Evolutionary conservation across 352 stramenopile species (phyloP), one percentile per base, ranked within the genome.

Genomic region (Phytophthora pseudosyringae): DNA sequence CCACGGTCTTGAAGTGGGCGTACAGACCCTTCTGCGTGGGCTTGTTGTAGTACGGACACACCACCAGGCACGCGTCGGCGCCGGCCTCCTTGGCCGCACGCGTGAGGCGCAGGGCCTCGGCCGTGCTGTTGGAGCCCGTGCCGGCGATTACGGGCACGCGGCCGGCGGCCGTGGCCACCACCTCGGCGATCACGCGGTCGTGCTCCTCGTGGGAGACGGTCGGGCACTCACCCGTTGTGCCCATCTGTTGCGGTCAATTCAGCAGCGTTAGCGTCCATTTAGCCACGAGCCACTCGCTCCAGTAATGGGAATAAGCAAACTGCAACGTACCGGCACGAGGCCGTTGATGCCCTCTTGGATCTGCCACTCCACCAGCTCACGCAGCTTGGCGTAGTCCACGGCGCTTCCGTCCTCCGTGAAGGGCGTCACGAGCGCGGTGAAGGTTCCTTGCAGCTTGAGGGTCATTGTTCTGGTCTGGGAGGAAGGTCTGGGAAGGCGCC

Each of bases 1-100:
- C 85, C 40, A 96, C 84, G 7, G 80, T 76, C 85, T 97, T 96
- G 76, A 98, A 98, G 80, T 99, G 96, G 35, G 95, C 80, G 55
- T 98, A 95, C 46, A 99, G 71, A 12, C 91, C 94, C 69, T 95
- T 90, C 79, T 99, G 97, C 18, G 97, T 98, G 36, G 97, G 97
- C 84, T 99, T 99, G 79, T 99, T 98, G 83, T 99, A 99, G 81
- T 99, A 99, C 47, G 97, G 97, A 60, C 95, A 98, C 4, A 99
- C 97, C 31, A 99, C 86, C 2, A 99, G 81, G 46, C 83, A 97
- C 28, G 95, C 97, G 76, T 99, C 96, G 48, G 89, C 94, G 13
- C 97, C 97, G 18, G 89, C 81, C 54, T 98, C 91, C 59, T 97
- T 97, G 33, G 96, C 94, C 16, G 87, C 85, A 32, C 83, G 76